These are phyloP conservation scores for Ophiostoma perfectum DNA, from an alignment of 2,329 filamentous ascomycete species.

Conservation along the genomic window DNA sequence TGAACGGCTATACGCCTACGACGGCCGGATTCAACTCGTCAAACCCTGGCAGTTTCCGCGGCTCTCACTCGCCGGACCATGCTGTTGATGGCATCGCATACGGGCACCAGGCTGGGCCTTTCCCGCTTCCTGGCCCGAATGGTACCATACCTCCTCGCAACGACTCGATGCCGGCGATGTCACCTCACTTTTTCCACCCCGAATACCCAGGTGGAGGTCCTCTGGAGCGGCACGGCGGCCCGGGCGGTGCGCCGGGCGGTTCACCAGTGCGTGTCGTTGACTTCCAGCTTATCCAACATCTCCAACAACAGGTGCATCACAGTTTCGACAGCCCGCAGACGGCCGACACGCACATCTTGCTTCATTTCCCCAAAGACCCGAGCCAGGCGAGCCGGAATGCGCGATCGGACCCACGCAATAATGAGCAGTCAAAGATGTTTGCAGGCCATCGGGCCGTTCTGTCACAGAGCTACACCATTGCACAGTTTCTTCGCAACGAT, in stretches of 20 bases:
- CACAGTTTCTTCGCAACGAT: slow-evolving; percentile 20
- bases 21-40: slow-evolving; percentile 46
- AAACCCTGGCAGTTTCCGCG: slow-evolving; percentile 57
- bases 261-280: slow-evolving; percentile 16
- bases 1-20: slow-evolving; percentile 25
- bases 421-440: slow-evolving; percentile 20
- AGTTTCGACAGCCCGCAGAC: slow-evolving; percentile 22
- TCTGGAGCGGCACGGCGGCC: neutral
- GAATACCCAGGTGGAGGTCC: slow-evolving; percentile 15
- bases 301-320: slow-evolving; percentile 22
- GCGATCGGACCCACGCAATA: neutral
- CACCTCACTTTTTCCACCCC: slow-evolving; percentile 18
- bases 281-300: slow-evolving; percentile 20
- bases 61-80: slow-evolving; percentile 42
- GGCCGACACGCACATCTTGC: slow-evolving; percentile 25
- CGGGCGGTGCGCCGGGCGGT: neutral
- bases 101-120: slow-evolving; percentile 15
- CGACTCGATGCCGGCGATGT: slow-evolving; percentile 18
- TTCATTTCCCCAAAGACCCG: slow-evolving; percentile 20
- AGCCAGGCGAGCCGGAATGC: neutral
- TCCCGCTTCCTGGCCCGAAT: slow-evolving; percentile 17
- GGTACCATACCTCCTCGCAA: slow-evolving; percentile 15
- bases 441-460: slow-evolving; percentile 26
- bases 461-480: slow-evolving; percentile 26
- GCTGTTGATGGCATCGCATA: slow-evolving; percentile 3